Base-by-base conservation (phyloP, 148 eudicot genomes). In the Diospyros kaki region DNA sequence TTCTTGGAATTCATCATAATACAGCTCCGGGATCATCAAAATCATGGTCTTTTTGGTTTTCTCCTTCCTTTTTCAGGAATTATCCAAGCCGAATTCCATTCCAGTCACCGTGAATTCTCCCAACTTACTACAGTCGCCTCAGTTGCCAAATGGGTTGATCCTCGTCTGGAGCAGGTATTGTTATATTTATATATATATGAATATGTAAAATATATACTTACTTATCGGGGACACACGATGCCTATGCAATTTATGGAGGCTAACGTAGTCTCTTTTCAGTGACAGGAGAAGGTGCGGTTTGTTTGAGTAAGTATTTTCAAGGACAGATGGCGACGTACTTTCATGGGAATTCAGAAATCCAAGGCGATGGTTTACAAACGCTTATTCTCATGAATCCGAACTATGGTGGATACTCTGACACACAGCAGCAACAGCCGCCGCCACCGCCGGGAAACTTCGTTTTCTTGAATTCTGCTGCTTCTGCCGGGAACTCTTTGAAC, bases 311-410 rank as follows among this genome's bases (percentile, higher is more conserved):
- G 41, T 70, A 53, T 6, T 39, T 14, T 10, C 39, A 43, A 48
- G 61, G 56, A 40, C 67, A 72, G 74, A 85, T 85, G 88, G 80
- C 82, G 73, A 82, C 86, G 3, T 85, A 80, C 75, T 85, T 52
- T 72, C 81, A 83, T 54, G 84, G 82, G 13, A 83, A 83, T 68
- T 75, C 82, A 41, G 85, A 82, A 77, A 80, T 82, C 73, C 83
- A 77, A 75, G 83, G 79, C 10, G 88, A 83, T 48, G 86, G 86
- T 4, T 76, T 85, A 65, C 96, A 90, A 54, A 90, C 96, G 0
- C 81, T 90, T 78, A 86, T 90, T 75, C 84, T 90, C 64, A 90
- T 90, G 96, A 90, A 85, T 71, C 88, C 87, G 7, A 79, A 80
- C 68, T 82, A 78, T 40, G 64, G 69, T 60, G 82, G 67, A 58